A percentile compares a stretch with the other conserved stretches of the same genome.
Conservation (phyloP, 352 stramenopile species). For the Blastocystis sp. region DNA sequence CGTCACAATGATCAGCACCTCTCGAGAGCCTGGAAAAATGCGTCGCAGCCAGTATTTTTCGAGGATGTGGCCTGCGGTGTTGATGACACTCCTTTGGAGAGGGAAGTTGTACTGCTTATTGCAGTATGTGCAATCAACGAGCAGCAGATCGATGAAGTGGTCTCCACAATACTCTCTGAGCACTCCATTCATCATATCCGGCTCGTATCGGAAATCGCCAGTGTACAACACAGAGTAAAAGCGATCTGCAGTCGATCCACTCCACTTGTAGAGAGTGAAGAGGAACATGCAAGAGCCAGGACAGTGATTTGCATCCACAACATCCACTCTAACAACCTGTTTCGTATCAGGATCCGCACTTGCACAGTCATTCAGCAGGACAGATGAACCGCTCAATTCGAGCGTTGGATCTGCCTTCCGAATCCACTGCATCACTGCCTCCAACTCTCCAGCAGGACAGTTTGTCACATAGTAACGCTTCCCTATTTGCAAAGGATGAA, state of each 20-base stretch:
- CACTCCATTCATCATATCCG: neutral
- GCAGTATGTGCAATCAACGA: slow-evolving; percentile 4
- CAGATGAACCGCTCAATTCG: neutral
- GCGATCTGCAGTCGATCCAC: neutral
- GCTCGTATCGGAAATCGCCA: neutral
- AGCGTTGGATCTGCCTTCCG: neutral
- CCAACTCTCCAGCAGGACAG: neutral
- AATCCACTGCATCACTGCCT: neutral
- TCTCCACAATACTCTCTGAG: neutral
- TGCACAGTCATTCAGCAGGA: neutral
- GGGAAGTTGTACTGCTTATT: neutral
- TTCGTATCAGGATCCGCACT: neutral
- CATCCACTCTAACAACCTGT: neutral
- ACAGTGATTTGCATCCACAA: slow-evolving; percentile 12
- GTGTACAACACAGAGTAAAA: slow-evolving; percentile 17
- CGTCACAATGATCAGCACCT: neutral
- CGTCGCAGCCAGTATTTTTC: neutral
- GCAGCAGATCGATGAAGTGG: neutral
- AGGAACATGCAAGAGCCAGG: slow-evolving; percentile 33
- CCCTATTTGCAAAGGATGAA: neutral
- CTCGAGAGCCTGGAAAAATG: neutral
- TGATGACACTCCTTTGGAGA: neutral
- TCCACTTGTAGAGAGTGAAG: slow-evolving; percentile 7
- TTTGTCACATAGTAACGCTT: neutral
- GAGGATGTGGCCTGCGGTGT: neutral